Evolutionary conservation across 768 basidiomycete species (phyloP).

Genomic region (Gloeostereum incarnatum): DNA sequence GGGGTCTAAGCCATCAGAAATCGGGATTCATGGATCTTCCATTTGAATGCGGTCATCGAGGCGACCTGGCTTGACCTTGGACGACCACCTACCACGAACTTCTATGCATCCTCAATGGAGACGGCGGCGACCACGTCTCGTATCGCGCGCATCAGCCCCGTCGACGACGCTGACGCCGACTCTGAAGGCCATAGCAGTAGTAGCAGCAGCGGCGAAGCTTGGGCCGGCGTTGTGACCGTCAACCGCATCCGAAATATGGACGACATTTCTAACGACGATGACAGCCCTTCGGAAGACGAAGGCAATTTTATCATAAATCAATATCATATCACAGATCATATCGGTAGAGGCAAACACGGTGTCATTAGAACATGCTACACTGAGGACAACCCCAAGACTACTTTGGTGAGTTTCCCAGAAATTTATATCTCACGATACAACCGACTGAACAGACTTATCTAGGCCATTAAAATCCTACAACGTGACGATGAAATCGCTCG

Average conservation of each 20-base stretch:
- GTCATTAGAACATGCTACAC: conserved; percentile 18
- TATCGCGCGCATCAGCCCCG: no score
- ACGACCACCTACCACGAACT: no score
- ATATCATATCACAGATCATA: conserved; percentile 5
- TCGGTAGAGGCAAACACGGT: conserved; percentile 8
- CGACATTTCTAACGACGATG: no score
- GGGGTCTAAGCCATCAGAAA: conserved; percentile 14
- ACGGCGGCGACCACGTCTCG: no score
- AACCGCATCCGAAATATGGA: no score
- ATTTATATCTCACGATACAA: conserved; percentile 7
- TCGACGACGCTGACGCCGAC: no score
- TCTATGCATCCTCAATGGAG: no score
- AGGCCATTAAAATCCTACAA: conserved; percentile 78
- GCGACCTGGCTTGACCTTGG: no score
- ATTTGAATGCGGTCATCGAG: no score
- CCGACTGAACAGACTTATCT: conserved; percentile 10
- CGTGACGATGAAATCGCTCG: conserved; percentile 62
- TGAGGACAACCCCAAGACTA: conserved; percentile 3
- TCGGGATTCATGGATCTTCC: conserved; percentile 3
- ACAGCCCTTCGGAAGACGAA: conserved; percentile 13
- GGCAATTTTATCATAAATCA: conserved; percentile 7
- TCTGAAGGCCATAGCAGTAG: no score
- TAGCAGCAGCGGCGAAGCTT: no score
- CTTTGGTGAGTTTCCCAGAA: conserved; percentile 1
- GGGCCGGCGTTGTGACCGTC: no score